Conservation (phyloP, 805 yeast genomes). For the Candida insectorum region DNA sequence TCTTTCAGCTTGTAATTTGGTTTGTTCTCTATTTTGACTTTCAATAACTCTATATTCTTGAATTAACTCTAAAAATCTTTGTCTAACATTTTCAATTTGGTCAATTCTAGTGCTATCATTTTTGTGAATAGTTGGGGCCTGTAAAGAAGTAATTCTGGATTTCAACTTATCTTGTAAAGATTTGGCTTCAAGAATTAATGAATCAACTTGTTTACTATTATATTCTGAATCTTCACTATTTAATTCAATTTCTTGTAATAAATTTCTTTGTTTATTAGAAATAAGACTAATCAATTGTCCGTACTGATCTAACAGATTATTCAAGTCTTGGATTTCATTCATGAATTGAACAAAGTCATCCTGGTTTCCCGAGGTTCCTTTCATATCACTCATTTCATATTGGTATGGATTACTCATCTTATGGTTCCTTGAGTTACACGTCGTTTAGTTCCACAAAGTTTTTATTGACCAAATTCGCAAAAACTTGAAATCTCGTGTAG, state of each 20-base stretch:
- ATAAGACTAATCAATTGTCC: slow-evolving; percentile 35
- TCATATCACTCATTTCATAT: slow-evolving; percentile 25
- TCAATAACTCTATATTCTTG: slow-evolving; percentile 86
- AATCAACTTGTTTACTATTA: slow-evolving; percentile 72
- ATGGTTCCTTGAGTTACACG: slow-evolving; percentile 2
- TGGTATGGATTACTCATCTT: slow-evolving; percentile 39
- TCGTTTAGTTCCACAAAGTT: background rate
- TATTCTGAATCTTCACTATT: slow-evolving; percentile 46
- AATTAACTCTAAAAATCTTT: slow-evolving; percentile 78
- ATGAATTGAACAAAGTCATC: slow-evolving; percentile 43
- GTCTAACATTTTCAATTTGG: slow-evolving; percentile 87
- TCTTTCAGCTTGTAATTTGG: slow-evolving; percentile 84
- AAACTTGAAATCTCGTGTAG: slow-evolving; percentile 2
- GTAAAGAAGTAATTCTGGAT: slow-evolving; percentile 71
- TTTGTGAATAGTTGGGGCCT: slow-evolving; percentile 56
- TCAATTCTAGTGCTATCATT: slow-evolving; percentile 75
- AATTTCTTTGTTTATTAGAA: slow-evolving; percentile 38
- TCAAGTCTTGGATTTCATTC: slow-evolving; percentile 44
- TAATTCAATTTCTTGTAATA: slow-evolving; percentile 39
- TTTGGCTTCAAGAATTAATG: slow-evolving; percentile 72
- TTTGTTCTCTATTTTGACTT: slow-evolving; percentile 79
- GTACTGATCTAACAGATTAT: slow-evolving; percentile 41
- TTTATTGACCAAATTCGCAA: slow-evolving; percentile 1
- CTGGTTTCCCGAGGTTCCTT: slow-evolving; percentile 23
- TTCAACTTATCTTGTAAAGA: slow-evolving; percentile 75